Conservation (phyloP, 305 asterid species). For the Fraxinus sp. region DNA sequence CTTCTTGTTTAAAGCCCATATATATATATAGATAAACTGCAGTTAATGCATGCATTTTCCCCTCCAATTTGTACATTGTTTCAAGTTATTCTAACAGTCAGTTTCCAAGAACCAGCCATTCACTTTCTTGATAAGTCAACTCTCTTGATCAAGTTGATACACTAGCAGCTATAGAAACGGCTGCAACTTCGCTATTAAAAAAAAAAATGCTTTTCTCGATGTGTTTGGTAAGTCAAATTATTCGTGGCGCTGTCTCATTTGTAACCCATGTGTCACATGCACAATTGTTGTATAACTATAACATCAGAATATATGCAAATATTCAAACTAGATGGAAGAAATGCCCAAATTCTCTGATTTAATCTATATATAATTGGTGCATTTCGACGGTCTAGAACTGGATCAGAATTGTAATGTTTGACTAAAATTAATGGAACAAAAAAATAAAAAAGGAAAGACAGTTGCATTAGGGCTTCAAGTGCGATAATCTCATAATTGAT, state of each 20-base stretch:
- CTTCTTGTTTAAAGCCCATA: background rate
- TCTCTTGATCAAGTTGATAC: too few relatives aligned
- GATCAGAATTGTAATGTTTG: background rate
- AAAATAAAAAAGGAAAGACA: background rate
- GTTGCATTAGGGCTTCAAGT: background rate
- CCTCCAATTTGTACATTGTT: background rate
- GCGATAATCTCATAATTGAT: background rate
- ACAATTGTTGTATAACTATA: too few relatives aligned
- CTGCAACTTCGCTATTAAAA: background rate
- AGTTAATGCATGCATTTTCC: background rate
- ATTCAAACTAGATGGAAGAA: background rate
- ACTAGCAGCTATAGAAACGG: background rate
- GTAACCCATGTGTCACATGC: background rate
- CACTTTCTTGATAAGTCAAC: background rate
- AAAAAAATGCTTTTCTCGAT: background rate
- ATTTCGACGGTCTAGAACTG: background rate
- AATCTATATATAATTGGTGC: background rate
- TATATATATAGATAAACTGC: background rate
- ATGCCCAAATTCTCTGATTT: background rate
- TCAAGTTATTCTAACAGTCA: background rate
- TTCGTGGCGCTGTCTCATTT: too few relatives aligned
- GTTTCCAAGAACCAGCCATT: conserved; percentile 9
- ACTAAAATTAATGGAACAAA: background rate
- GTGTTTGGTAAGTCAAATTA: background rate
- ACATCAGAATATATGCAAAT: too few relatives aligned